Base-by-base conservation (phyloP, 768 basidiomycete genomes). In the Rhizopogon vesiculosus region DNA sequence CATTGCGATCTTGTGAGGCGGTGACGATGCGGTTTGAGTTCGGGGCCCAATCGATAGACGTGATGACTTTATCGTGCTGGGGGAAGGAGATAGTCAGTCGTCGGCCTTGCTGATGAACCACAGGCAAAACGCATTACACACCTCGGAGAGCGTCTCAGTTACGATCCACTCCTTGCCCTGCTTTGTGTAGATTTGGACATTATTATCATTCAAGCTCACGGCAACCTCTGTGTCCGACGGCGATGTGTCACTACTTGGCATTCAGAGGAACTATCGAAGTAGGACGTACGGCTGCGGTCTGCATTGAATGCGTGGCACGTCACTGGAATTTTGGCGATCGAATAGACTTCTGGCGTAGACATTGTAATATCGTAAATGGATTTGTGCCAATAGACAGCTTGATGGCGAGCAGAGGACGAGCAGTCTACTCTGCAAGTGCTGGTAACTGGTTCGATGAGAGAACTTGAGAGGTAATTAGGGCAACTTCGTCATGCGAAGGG, bases 11-110 rank as follows among this genome's bases (percentile, higher is more conserved):
- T 69, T 99, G 96, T n/a, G 95, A 96, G 63, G 93, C 92, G 12
- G 97, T 98, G 25, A 99, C 96, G 73, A 99, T 96, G 44, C 92
- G 89, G 74, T 98, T 98, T 45, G 97, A 93, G 62, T 83, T 83
- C 16, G 95, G 94, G 12, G 95, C 97, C 97, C 97, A 99, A 70
- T 98, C 95, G 70, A 99, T 97, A 54, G 93, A 94, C 2, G 96
- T 98, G 74, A 99, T 89, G 56, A 87, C 75, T 74, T 98, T 98
- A 77, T 99, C 97, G 74, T 99, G 97, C 94, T 98, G 67, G 25
- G 31, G 39, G 16, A 8, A n/a, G 44, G 13, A 18, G 51, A 45
- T 42, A 38, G 45, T 58, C 49, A 51, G 54, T 22, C 0, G 4
- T 38, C 7, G 4, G 3, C 13, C 19, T 48, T 18, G 29, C 12